These are phyloP conservation scores for Clavariopsis aquatica DNA, from an alignment of 495 filamentous ascomycete species.

Conservation along the genomic window DNA sequence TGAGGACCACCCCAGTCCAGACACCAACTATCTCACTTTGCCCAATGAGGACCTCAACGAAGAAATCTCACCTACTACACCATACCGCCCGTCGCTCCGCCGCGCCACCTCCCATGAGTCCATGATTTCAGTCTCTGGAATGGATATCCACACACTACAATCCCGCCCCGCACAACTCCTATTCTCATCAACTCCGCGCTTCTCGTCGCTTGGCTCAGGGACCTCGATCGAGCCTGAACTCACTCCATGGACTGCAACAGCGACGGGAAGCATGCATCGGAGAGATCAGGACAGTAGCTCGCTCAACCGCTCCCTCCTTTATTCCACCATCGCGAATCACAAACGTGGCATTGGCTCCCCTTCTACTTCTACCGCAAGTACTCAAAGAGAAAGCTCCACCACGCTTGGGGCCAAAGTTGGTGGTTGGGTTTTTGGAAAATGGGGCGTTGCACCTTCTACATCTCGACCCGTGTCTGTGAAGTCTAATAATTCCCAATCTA, in stretches of 20 bases:
- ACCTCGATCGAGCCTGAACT: slow-evolving; percentile 32
- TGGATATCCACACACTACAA: slow-evolving; percentile 46
- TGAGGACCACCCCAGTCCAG: slow-evolving; percentile 24
- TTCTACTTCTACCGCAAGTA: no score
- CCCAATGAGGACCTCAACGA: slow-evolving; percentile 15
- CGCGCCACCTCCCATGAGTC: slow-evolving; percentile 47
- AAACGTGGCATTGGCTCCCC: background rate
- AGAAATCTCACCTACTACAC: slow-evolving; percentile 27
- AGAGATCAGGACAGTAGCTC: slow-evolving; percentile 26
- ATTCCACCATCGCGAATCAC: slow-evolving; percentile 39
- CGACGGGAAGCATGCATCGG: slow-evolving; percentile 30
- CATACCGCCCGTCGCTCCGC: slow-evolving; percentile 37
- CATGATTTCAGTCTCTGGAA: slow-evolving; percentile 45
- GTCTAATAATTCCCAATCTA: background rate
- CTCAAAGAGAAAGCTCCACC: background rate
- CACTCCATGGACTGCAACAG: slow-evolving; percentile 38
- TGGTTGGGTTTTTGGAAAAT: slow-evolving; percentile 45
- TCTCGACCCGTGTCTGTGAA: background rate
- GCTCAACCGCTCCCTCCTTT: slow-evolving; percentile 35
- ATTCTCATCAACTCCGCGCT: slow-evolving; percentile 35
- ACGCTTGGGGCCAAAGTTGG: slow-evolving; percentile 41
- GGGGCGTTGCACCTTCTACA: slow-evolving; percentile 40
- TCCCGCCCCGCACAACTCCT: slow-evolving; percentile 37
- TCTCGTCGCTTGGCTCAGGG: slow-evolving; percentile 18
- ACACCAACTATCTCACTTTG: slow-evolving; percentile 14